phyloP scores from a whole-genome alignment of 1,284 basidiomycete species.

The Trichosporon sp. region DNA sequence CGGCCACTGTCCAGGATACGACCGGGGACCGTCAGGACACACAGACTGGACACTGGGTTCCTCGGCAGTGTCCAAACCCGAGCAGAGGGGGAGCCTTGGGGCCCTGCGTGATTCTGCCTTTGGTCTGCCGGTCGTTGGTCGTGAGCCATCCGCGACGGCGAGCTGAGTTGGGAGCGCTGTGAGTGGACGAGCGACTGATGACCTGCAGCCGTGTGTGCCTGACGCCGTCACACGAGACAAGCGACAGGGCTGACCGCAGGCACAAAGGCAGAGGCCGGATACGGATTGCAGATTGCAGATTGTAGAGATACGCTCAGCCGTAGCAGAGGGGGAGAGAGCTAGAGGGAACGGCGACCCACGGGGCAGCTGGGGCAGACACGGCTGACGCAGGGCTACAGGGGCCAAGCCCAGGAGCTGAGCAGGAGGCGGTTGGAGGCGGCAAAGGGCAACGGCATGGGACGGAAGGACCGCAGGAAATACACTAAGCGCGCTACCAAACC shows the following conservation, averaged over 20 bases:
- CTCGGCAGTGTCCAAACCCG: background rate
- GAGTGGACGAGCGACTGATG: background rate
- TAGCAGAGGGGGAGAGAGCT: background rate
- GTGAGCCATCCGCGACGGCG: background rate
- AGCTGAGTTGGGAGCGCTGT: background rate
- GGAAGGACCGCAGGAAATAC: background rate
- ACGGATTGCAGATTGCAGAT: constrained; percentile 2
- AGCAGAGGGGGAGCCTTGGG: background rate
- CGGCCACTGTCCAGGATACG: background rate
- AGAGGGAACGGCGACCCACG: background rate
- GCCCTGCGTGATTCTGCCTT: background rate
- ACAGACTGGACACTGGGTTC: background rate
- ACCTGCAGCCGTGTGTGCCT: background rate
- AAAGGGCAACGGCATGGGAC: background rate
- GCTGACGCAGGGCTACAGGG: background rate
- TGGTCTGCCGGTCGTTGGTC: background rate
- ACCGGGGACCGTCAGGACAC: background rate
- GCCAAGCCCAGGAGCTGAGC: background rate
- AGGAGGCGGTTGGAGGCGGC: background rate
- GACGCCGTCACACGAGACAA: constrained; percentile 1
- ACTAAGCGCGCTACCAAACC: constrained; percentile 1
- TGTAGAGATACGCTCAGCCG: background rate
- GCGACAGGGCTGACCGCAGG: background rate
- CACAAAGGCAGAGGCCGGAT: background rate
- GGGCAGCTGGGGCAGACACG: background rate